These are phyloP conservation scores for Acanthamoeba sp. DNA, from an alignment of 208 protist genomes.

Conservation along the genomic window DNA sequence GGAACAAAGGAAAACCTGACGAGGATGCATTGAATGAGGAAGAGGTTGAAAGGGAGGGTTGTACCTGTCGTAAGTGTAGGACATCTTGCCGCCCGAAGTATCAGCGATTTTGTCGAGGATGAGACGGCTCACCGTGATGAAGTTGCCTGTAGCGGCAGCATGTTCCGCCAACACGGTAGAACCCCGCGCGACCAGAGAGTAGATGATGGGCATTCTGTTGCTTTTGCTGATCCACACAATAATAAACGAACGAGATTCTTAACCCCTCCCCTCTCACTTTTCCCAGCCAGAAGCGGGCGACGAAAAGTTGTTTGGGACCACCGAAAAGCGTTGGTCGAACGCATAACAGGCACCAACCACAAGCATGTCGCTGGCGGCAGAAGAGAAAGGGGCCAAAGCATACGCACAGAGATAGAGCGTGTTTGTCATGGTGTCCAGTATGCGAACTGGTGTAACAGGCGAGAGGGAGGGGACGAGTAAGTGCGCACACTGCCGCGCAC, in stretches of 20 bases:
- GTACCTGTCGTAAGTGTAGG: slow-evolving; percentile 91
- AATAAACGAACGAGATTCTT: not conserved
- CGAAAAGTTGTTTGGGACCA: not conserved
- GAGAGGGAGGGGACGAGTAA: not conserved
- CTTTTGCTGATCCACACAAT: not conserved
- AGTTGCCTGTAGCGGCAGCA: slow-evolving; percentile 87
- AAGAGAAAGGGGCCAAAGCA: not conserved
- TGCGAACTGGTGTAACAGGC: slow-evolving; percentile 9
- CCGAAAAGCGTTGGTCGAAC: not conserved
- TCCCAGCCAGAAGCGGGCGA: not conserved
- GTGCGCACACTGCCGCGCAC: not conserved
- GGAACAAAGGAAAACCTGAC: slow-evolving; percentile 61
- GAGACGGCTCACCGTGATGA: slow-evolving; percentile 84
- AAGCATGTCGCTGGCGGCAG: not conserved
- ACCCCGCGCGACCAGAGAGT: slow-evolving; percentile 86
- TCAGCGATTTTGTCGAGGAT: slow-evolving; percentile 89
- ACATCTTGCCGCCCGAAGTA: slow-evolving; percentile 86
- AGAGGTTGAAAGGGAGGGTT: not conserved
- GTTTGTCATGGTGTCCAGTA: not conserved
- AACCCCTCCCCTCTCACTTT: not conserved
- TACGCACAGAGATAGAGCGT: not conserved
- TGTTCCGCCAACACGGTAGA: slow-evolving; percentile 86
- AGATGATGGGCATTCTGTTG: slow-evolving; percentile 88
- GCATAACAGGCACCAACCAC: not conserved
- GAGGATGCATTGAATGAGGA: too few species aligned